These are phyloP conservation scores for Oidiodendron maius DNA, from an alignment of 495 filamentous ascomycete species.

Conservation along the genomic window DNA sequence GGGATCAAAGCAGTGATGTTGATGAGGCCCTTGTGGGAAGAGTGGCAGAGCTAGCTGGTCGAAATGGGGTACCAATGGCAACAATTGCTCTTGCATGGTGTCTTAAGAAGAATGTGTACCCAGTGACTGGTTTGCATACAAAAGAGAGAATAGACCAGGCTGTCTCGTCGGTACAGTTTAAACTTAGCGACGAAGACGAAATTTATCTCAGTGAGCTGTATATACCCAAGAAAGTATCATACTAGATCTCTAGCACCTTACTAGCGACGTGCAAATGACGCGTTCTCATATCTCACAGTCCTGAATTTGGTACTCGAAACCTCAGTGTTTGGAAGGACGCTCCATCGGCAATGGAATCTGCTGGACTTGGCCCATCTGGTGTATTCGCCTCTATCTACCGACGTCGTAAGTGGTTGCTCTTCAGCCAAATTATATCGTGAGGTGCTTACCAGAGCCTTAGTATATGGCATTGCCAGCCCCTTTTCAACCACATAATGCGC, in stretches of 20 bases:
- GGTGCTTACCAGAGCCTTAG: not conserved
- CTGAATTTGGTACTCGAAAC: not conserved
- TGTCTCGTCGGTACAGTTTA: constrained; percentile 36
- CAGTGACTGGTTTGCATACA: constrained; percentile 37
- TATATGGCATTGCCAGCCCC: not conserved
- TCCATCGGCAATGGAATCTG: not conserved
- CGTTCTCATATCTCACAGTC: not conserved
- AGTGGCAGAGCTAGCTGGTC: constrained; percentile 60
- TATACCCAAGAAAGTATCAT: constrained; percentile 44
- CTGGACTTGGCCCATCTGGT: not conserved
- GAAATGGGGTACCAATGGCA: constrained; percentile 55
- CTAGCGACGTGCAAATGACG: too few species aligned
- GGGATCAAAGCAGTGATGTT: constrained; percentile 28
- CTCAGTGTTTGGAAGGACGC: not conserved
- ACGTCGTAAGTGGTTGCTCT: not conserved
- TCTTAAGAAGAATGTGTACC: constrained; percentile 28
- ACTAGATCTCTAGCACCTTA: too few species aligned
- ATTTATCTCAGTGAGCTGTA: constrained; percentile 57
- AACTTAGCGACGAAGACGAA: constrained; percentile 49
- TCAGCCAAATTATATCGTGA: not conserved
- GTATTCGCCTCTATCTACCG: not conserved
- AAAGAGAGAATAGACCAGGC: constrained; percentile 52
- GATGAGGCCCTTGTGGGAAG: constrained; percentile 55
- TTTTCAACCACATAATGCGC: not conserved
- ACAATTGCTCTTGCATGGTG: constrained; percentile 65